Evolutionary conservation across 1,284 basidiomycete genomes (phyloP), one percentile per base, ranked within the genome.

Genomic region (Ceratobasidium papillatum): DNA sequence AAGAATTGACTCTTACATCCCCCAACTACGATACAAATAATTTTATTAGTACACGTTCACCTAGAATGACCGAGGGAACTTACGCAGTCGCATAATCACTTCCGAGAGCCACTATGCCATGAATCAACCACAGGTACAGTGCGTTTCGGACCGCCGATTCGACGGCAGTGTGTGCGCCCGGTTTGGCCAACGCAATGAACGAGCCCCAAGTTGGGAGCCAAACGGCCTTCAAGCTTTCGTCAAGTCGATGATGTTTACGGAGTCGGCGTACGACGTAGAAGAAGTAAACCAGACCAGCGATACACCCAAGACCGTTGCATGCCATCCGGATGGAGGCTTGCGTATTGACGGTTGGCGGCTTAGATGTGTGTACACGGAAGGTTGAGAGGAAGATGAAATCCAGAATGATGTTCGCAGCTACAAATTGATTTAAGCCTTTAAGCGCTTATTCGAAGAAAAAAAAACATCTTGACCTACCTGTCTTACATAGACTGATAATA

Each of bases 91-190:
- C 78, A 49, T 77, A 78, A 61, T 75, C 72, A 19, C 74, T 74
- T 1, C 78, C 77, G 49, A 78, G 27, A 27, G 22, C 41, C 43
- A 78, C 75, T 22, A 78, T 75, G 7, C 73, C 74, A 54, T 78
- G 77, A 11, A 79, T 74, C 41, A 77, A 49, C 74, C 73, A 77
- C 12, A 79, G 61, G 51, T 79, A 79, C 19, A 79, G 45, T 4
- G 78, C 78, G 56, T 79, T 78, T 27, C 78, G 34, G 8, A 79
- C 49, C 0, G 77, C 78, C 8, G 76, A 77, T 43, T 79, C 78
- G 43, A 58, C 45, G 17, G 76, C 75, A 3, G 75, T 77, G 49
- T 63, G 74, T 0, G 64, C 8, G 1, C 78, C 78, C 2, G 78
- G 78, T 14, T 41, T 41, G 19, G 74, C 71, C 7, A 78, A 63